Evolutionary conservation across 1,284 basidiomycete species (phyloP).

Genomic region (Puccinia novopanici): DNA sequence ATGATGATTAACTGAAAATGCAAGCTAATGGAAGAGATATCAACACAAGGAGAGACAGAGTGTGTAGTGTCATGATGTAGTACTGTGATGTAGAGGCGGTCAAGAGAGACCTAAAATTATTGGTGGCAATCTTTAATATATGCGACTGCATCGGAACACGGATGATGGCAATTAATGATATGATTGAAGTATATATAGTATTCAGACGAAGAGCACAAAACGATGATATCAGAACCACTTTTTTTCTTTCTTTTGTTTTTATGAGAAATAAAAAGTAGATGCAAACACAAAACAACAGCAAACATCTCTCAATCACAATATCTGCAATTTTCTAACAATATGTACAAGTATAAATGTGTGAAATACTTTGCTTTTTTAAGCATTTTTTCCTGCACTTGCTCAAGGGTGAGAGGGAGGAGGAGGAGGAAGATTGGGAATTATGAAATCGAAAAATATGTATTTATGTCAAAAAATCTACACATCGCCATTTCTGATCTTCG

Average conservation of each 20-base stretch:
- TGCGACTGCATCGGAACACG: not conserved
- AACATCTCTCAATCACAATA: conserved; percentile 3
- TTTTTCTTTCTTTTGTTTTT: not conserved
- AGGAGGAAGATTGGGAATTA: not conserved
- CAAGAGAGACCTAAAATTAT: no score
- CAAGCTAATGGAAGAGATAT: no score
- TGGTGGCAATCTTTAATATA: no score
- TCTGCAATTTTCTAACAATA: not conserved
- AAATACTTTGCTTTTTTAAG: not conserved
- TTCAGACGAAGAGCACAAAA: no score
- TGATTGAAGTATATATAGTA: no score
- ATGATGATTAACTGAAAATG: no score
- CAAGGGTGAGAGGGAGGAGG: not conserved
- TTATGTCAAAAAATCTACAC: conserved; percentile 22
- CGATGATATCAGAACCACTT: no score
- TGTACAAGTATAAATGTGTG: not conserved
- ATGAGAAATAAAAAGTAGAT: not conserved
- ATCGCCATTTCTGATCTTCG: conserved; percentile 18
- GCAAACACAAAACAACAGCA: conserved; percentile 27
- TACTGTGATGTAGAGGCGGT: no score
- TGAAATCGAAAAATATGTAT: conserved; percentile 3
- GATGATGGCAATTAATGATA: no score
- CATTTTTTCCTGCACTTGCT: no score
- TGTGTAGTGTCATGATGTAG: no score
- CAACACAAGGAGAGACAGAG: no score